Evolutionary conservation across 2,329 filamentous ascomycete genomes (phyloP), one percentile per base, ranked within the genome.

Genomic region (Emmonsiellopsis sp.): DNA sequence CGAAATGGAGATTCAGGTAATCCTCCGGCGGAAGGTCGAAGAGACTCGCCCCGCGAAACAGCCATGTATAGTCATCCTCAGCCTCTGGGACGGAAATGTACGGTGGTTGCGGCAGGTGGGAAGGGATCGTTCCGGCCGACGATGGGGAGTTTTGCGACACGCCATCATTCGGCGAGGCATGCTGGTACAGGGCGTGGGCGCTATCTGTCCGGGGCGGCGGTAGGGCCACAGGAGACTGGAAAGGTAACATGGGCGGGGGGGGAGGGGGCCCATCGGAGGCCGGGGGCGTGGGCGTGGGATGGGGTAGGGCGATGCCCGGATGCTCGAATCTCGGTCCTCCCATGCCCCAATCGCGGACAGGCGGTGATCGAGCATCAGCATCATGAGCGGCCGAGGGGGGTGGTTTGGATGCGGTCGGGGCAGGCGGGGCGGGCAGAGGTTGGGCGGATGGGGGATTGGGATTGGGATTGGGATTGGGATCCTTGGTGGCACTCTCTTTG

Each of bases 11-110:
- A 33, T 56, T 55, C 3, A 59, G 50, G 37, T 59, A 59, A n/a
- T 59, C 57, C 45, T 59, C 55, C 2, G 57, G 56, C 4, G 57
- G 57, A 9, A 58, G 53, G 27, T 59, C 55, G 42, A 59, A 59
- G 6, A 59, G 52, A 48, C 57, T 57, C 5, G 49, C 42, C 7
- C 53, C 49, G 14, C 55, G 55, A 51, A 59, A 59, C 10, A 57
- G 50, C 57, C 57, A 59, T 3, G 55, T 49, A 50, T 56, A 56
- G 42, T 56, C 55, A 32, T 56, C 53, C 9, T 47, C 55, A 6
- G 44, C 39, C 2, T 32, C 49, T 7, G 49, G 46, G 9, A 46
- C 49, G 5, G 53, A 31, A 13, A 56, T 21, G 31, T 47, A 55
- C 6, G 50, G 45, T 33, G 55, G 56, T 7, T 44, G 49, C 14